Conservation (phyloP, 148 eudicot genomes). For the Rhododendron molle region DNA sequence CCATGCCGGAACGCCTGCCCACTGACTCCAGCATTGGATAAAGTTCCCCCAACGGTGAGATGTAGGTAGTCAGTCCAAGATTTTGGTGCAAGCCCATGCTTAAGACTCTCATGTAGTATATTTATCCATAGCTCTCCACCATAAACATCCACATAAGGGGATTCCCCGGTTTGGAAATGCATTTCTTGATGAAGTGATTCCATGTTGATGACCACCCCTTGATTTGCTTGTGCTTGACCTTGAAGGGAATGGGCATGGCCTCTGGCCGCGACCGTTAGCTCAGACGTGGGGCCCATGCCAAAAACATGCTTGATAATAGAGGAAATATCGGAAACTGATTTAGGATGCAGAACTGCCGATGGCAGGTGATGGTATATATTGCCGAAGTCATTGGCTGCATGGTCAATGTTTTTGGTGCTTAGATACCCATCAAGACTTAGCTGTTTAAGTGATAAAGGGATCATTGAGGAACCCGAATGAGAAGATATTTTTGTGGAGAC, state of each 20-base stretch:
- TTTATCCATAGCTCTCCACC: constrained; percentile 89
- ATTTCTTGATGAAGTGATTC: constrained; percentile 61
- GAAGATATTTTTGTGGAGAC: constrained; percentile 25
- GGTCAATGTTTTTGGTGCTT: constrained; percentile 34
- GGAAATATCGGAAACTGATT: constrained; percentile 74
- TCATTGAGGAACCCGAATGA: constrained; percentile 22
- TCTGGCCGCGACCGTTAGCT: constrained; percentile 74
- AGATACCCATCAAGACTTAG: constrained; percentile 52
- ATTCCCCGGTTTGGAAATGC: constrained; percentile 45
- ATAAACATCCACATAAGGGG: constrained; percentile 78
- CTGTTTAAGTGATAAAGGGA: constrained; percentile 30
- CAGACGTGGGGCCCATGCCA: constrained; percentile 55
- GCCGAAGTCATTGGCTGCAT: constrained; percentile 78
- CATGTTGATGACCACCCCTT: constrained; percentile 79
- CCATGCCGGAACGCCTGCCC: constrained; percentile 94
- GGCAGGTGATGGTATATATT: constrained; percentile 59
- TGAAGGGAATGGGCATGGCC: constrained; percentile 93
- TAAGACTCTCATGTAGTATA: constrained; percentile 74
- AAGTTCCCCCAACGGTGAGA: constrained; percentile 91
- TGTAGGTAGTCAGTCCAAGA: constrained; percentile 98
- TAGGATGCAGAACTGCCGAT: constrained; percentile 59
- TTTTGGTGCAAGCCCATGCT: constrained; percentile 71
- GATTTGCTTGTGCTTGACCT: constrained; percentile 77
- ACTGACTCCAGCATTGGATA: constrained; percentile 92
- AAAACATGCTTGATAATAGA: constrained; percentile 46